phyloP scores from a whole-genome alignment of 768 basidiomycete genomes.

The Leccinum subtestaceum region DNA sequence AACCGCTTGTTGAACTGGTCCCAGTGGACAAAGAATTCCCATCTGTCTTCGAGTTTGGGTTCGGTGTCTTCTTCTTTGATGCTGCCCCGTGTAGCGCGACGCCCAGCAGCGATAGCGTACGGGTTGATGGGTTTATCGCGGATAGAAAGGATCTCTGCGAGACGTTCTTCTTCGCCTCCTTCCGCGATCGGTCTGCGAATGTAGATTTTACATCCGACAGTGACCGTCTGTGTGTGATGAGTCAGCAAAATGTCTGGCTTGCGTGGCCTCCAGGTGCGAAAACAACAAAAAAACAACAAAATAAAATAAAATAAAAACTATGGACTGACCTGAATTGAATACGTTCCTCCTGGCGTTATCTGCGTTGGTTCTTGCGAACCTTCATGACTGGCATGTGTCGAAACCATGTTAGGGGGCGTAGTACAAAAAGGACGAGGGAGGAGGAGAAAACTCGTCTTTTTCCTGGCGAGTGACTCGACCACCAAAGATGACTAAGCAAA shows the following conservation, averaged over 20 bases:
- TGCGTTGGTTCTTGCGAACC: slow-evolving; percentile 52
- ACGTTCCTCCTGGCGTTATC: slow-evolving; percentile 72
- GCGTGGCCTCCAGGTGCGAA: slow-evolving; percentile 26
- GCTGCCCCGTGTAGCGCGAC: slow-evolving; percentile 40
- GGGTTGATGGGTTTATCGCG: slow-evolving; percentile 76
- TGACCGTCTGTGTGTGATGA: slow-evolving; percentile 62
- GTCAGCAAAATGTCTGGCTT: slow-evolving; percentile 28
- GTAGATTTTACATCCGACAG: slow-evolving; percentile 94
- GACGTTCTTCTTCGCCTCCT: slow-evolving; percentile 80
- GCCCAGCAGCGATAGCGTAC: slow-evolving; percentile 35
- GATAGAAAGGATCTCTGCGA: slow-evolving; percentile 94
- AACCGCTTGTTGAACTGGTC: slow-evolving; percentile 98
- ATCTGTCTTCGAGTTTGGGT: slow-evolving; percentile 67
- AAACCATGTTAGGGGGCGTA: slow-evolving; percentile 26
- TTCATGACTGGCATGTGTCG: slow-evolving; percentile 32
- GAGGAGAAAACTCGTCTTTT: slow-evolving; percentile 6
- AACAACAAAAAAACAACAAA: not conserved
- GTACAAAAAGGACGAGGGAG: slow-evolving; percentile 1
- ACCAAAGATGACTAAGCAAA: slow-evolving; percentile 24
- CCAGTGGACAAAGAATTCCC: slow-evolving; percentile 98
- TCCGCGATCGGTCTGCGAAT: slow-evolving; percentile 76
- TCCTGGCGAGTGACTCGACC: slow-evolving; percentile 1
- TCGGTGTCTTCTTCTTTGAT: slow-evolving; percentile 49
- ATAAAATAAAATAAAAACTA: slow-evolving; percentile 3
- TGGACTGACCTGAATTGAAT: slow-evolving; percentile 64